Evolutionary conservation across 345 rosid genomes (phyloP), one percentile per base, ranked within the genome.

Genomic region (Salix arbutifolia): DNA sequence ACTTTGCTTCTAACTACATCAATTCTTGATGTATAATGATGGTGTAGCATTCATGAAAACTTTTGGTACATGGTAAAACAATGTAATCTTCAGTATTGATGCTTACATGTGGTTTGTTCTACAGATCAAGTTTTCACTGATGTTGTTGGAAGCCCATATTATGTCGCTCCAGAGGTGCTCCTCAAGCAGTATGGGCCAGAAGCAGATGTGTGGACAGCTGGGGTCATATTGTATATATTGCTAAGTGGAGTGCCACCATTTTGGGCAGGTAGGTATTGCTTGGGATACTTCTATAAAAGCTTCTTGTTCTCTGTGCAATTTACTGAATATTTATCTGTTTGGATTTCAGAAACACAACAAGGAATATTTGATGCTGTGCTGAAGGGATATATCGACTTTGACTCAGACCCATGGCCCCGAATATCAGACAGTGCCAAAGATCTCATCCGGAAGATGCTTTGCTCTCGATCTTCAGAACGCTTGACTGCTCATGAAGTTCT

Each of bases 201-300:
- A 83, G 99, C 99, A 30, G 99, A 95, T 82, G 99, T 95, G 56
- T 95, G 99, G 99, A 95, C 99, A 21, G 97, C 97, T 44, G 99
- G 99, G 72, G 94, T 95, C 82, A 95, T 95, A 81, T 79, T 95
- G 77, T 95, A 95, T 76, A 95, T 95, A 81, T 85, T 95, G 90
- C 87, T 95, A 74, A 93, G 99, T 82, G 99, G 99, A 56, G 99
- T 95, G 78, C 99, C 99, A 25, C 99, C 99, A 60, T 95, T 94
- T 82, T 95, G 99, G 98, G 99, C 99, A 83, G 99, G 99, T 95
- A 83, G 38, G 82, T 77, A 37, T 65, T 25, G 21, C 46, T 50
- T 71, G 46, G 28, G 50, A 42, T 74, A 10, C 72, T 56, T 65
- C 31, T 19, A 37, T 30, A 46, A 52, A 28, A 8, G 44, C 71